Evolutionary conservation across 106 monocot genomes (phyloP), one percentile per base, ranked within the genome.

Genomic region (Dendrobium huoshanense): DNA sequence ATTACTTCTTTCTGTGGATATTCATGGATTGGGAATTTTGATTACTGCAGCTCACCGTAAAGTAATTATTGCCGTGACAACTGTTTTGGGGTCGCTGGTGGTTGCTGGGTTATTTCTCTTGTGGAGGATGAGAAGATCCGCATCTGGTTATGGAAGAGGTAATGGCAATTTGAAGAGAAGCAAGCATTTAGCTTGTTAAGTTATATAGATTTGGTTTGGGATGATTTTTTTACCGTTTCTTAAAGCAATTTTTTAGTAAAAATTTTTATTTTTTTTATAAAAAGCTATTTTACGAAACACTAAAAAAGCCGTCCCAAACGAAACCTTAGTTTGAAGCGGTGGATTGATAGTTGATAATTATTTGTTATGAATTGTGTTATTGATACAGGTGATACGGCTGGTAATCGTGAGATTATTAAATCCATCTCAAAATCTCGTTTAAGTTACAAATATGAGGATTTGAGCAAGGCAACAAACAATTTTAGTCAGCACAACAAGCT

Each of bases 401-500:
- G 82, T 9, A 78, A 22, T 31, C 49, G 27, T 27, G 83, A 85
- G 55, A 78, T 86, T 44, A 86, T 91, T 61, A 76, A 80, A 80
- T 81, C 91, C 44, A 86, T 91, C 58, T 45, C 75, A 7, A 67
- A 82, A 55, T 92, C 92, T 11, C 72, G 77, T 13, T 78, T 90
- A 19, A 81, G 86, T 79, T 92, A 89, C 86, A 89, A 86, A 27
- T 89, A 92, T 73, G 86, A 88, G 55, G 87, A 84, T 61, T 80
- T 92, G 76, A 73, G 59, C 33, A 92, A 82, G 41, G 92, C 92
- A 56, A 92, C 92, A 1, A 83, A 86, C 37, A 56, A 84, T 67
- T 92, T 92, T 84, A 88, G 70, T 44, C 88, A 85, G 70, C 83
- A 44, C n/a, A 88, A 93, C 85, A 90, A 90, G 82, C 83, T 93